Conservation (phyloP, 1,284 basidiomycete genomes). For the Phylloporus gajari region DNA sequence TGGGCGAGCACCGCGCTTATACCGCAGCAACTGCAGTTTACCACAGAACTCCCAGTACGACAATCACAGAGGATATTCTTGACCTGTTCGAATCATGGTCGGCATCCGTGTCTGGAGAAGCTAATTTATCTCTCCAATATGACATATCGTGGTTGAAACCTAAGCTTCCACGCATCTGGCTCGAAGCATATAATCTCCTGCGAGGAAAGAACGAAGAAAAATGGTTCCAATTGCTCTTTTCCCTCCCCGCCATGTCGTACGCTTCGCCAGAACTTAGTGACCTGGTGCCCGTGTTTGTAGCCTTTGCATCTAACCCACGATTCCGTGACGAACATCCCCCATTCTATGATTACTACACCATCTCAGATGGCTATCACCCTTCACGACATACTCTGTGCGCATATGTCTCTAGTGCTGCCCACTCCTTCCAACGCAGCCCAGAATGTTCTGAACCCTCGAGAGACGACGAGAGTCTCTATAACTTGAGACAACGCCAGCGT, state of each 20-base stretch:
- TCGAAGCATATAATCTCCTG: conserved; percentile 46
- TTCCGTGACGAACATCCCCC: conserved; percentile 32
- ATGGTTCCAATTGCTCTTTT: conserved; percentile 44
- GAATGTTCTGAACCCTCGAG: conserved; percentile 14
- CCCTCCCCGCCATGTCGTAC: conserved; percentile 47
- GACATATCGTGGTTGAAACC: conserved; percentile 32
- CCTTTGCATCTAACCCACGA: conserved; percentile 36
- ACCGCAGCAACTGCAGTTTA: conserved; percentile 19
- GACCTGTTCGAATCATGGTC: conserved; percentile 22
- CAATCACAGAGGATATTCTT: conserved; percentile 6
- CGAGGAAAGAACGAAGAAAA: conserved; percentile 24
- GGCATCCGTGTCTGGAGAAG: neutral
- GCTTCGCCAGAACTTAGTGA: conserved; percentile 13
- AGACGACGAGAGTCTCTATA: conserved; percentile 6
- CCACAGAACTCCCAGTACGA: neutral
- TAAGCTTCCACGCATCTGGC: conserved; percentile 37
- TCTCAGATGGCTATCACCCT: conserved; percentile 25
- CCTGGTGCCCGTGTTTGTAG: conserved; percentile 43
- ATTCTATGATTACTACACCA: conserved; percentile 19
- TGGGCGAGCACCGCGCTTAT: conserved; percentile 29
- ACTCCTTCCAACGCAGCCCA: conserved; percentile 28
- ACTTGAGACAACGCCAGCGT: conserved; percentile 14
- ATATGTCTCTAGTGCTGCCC: conserved; percentile 17
- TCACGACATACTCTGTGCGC: neutral
- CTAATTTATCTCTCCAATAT: conserved; percentile 32